Evolutionary conservation across 768 basidiomycete genomes (phyloP), one percentile per base, ranked within the genome.

Genomic region (Kwoniella sp.): DNA sequence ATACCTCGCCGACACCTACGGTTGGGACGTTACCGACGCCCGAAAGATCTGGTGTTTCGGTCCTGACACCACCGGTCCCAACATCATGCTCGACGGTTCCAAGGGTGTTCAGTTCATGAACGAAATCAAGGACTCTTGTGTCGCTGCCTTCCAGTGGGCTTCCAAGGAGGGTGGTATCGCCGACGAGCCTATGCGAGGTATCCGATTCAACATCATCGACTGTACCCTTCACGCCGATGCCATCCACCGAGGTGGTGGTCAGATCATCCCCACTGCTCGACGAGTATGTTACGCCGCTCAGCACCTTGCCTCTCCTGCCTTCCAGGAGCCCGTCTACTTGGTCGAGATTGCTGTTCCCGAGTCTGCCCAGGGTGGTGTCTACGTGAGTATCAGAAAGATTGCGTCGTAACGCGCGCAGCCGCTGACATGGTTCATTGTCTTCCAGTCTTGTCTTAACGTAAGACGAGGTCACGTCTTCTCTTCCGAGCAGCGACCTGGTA

Each of bases 21-120:
- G 92, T 58, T 98, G 96, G 96, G 96, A 99, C 80, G 94, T 98
- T 71, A 96, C 96, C 65, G 96, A 99, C 77, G 96, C 96, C 73
- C 86, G 96, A 79, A 97, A 96, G 86, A 98, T 99, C 79, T 99
- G 96, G 96, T 92, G 91, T 83, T 99, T 99, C 85, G 96, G 95
- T 74, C 96, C 96, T 68, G 96, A 99, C 70, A 96, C 92, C 55
- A 92, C 91, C 70, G 96, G 96, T 49, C 88, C 96, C 61, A 99
- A 99, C 83, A 82, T 99, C 82, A 83, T 99, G 81, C 92, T 96
- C 76, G 96, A 99, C 83, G 91, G 90, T 72, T 97, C 96, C 75
- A 99, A 98, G 87, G 96, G 92, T 84, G 92, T 96, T 63, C 96
- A 99, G 79, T 98, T 96, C 84, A 84, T 99, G 68, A 95, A 92